Percentiles rank a stretch among this genome's conserved stretches.
Evolutionary conservation across 257 asterid genomes (phyloP).

Genomic region (Henckelia pumila): DNA sequence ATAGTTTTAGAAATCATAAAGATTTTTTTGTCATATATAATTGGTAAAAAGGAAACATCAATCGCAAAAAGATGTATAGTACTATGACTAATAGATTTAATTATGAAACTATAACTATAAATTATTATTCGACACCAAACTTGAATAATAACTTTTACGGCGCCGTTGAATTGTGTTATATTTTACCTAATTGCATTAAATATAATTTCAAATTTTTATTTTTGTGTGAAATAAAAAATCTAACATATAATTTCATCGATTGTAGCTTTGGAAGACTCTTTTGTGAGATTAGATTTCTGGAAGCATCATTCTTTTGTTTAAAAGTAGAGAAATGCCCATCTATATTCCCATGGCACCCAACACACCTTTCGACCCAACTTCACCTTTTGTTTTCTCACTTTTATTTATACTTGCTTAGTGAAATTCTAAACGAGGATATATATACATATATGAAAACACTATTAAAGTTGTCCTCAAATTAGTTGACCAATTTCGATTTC

Average conservation of each 20-base stretch:
- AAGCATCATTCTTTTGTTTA: slow-evolving; percentile 39
- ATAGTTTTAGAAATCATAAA: no score
- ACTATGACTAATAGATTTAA: background rate
- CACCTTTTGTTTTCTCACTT: slow-evolving; percentile 10
- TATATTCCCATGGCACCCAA: background rate
- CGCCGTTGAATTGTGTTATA: no score
- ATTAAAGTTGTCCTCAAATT: no score
- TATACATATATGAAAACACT: no score
- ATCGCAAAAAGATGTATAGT: background rate
- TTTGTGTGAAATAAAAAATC: background rate
- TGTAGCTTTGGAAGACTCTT: slow-evolving; percentile 32
- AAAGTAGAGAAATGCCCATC: slow-evolving; percentile 25
- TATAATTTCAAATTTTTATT: no score
- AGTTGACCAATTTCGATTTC: no score
- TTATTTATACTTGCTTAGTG: background rate
- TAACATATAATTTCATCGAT: slow-evolving; percentile 26
- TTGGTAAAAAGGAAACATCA: background rate
- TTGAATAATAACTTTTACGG: background rate
- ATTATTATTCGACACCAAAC: no score
- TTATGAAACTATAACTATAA: no score
- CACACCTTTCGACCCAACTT: background rate
- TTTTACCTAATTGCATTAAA: no score
- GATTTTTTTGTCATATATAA: no score
- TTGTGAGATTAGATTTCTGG: slow-evolving; percentile 18
- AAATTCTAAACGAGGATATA: background rate